Conservation (phyloP, 2,329 filamentous ascomycete genomes). For the Fusarium duplospermum region DNA sequence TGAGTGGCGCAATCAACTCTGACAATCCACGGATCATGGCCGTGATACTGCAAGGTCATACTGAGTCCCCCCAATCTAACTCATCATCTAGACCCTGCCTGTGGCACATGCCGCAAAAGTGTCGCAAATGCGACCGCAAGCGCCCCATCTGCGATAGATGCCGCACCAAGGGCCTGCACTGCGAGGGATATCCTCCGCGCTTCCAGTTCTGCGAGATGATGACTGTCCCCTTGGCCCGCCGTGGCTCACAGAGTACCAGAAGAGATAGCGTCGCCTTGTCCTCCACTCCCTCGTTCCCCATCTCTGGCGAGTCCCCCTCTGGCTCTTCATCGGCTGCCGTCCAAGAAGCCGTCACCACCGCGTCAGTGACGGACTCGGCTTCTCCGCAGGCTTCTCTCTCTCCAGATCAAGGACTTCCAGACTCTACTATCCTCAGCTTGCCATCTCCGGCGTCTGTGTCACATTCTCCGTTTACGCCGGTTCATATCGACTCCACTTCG, state of each 20-base stretch:
- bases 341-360: accelerated
- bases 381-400: not conserved
- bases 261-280: not conserved
- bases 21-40: not conserved
- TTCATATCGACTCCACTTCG: not conserved
- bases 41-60: not conserved
- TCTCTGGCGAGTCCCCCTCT: not conserved
- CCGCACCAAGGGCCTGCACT: slow-evolving; percentile 43
- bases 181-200: slow-evolving; percentile 46
- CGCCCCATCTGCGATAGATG: slow-evolving; percentile 46
- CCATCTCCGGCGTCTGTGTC: slow-evolving; percentile 6
- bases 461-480: not conserved
- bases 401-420: not conserved
- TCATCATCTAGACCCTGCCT: slow-evolving; percentile 41
- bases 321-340: not conserved
- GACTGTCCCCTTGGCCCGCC: not conserved
- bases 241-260: accelerated
- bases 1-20: not conserved
- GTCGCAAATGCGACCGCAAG: slow-evolving; percentile 47
- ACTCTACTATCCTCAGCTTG: not conserved
- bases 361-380: not conserved
- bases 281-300: not conserved
- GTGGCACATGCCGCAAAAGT: slow-evolving; percentile 49
- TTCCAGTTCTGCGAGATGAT: slow-evolving; percentile 45
- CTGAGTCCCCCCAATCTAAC: not conserved